These are phyloP conservation scores for Colletotrichum aenigma DNA, from an alignment of 2,329 filamentous ascomycete species.

Conservation along the genomic window DNA sequence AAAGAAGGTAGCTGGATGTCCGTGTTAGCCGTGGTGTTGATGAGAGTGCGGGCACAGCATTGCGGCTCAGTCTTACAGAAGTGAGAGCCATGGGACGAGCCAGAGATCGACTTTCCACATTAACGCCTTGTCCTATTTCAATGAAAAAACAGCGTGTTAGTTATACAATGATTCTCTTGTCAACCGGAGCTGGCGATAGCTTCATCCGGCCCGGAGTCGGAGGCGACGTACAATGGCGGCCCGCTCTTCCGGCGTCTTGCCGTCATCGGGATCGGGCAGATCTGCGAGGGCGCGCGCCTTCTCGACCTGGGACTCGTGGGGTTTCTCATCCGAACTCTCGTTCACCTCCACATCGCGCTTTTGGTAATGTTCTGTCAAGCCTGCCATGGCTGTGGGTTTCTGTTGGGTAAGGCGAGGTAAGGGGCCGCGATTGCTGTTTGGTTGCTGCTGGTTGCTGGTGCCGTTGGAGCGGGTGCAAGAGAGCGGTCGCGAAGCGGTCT, in stretches of 20 bases:
- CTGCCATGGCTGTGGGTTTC: slow-evolving; percentile 12
- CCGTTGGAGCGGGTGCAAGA: background rate
- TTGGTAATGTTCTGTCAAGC: background rate
- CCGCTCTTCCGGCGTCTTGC: slow-evolving; percentile 66
- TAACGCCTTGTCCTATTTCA: slow-evolving; percentile 62
- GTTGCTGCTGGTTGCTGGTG: background rate
- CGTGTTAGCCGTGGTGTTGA: background rate
- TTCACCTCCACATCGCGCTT: slow-evolving; percentile 17
- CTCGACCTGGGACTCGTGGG: slow-evolving; percentile 24
- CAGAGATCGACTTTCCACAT: slow-evolving; percentile 65
- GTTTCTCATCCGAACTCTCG: slow-evolving; percentile 18
- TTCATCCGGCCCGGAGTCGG: background rate
- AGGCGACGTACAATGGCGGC: slow-evolving; percentile 59
- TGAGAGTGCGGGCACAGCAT: background rate
- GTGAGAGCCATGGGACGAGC: slow-evolving; percentile 62
- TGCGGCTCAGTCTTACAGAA: slow-evolving; percentile 3
- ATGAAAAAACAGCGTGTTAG: background rate
- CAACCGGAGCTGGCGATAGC: background rate
- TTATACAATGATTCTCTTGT: background rate
- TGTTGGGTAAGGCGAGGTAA: background rate
- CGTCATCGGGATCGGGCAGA: slow-evolving; percentile 57
- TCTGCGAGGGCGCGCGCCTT: slow-evolving; percentile 29
- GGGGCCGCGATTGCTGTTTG: background rate
- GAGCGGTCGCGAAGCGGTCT: background rate
- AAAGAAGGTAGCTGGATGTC: slow-evolving; percentile 25